phyloP scores from a whole-genome alignment of 495 filamentous ascomycete species.

The Aspergillus egyptiacus region DNA sequence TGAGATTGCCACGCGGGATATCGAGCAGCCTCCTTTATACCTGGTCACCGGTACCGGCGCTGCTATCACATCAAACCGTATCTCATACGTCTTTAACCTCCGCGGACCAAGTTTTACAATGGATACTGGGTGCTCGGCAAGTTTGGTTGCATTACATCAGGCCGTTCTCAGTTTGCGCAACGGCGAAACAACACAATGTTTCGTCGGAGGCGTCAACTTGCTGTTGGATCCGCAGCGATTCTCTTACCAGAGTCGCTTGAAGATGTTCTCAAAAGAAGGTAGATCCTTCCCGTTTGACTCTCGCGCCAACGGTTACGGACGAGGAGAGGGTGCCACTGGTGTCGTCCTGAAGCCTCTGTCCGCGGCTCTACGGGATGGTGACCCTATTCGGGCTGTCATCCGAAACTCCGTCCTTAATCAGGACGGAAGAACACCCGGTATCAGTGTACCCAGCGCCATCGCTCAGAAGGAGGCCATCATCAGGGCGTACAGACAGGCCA shows the following conservation, averaged over 20 bases:
- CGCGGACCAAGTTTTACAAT: constrained; percentile 39
- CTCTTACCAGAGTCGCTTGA: constrained; percentile 8
- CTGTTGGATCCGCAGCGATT: constrained; percentile 21
- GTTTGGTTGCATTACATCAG: constrained; percentile 45
- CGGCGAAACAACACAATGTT: constrained; percentile 36
- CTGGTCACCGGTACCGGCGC: constrained; percentile 29
- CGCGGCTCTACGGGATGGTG: constrained; percentile 32
- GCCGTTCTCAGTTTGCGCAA: constrained; percentile 40
- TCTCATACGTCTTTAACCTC: constrained; percentile 41
- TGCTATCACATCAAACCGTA: constrained; percentile 38
- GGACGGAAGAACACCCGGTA: constrained; percentile 11
- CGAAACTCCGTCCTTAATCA: constrained; percentile 21
- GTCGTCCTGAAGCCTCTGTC: constrained; percentile 10
- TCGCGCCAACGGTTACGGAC: constrained; percentile 13
- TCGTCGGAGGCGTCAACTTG: constrained; percentile 34
- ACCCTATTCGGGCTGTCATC: constrained; percentile 58
- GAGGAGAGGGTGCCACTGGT: constrained; percentile 13
- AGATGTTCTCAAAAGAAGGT: constrained; percentile 12
- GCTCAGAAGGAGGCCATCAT: constrained; percentile 12
- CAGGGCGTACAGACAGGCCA: constrained; percentile 7
- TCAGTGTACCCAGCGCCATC: constrained; percentile 6
- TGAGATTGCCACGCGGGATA: constrained; percentile 26
- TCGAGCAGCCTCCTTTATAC: constrained; percentile 27
- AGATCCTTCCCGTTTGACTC: constrained; percentile 11
- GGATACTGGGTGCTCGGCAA: constrained; percentile 50